Evolutionary conservation across 2,329 filamentous ascomycete species (phyloP).

Genomic region (Blastomyces parvus): DNA sequence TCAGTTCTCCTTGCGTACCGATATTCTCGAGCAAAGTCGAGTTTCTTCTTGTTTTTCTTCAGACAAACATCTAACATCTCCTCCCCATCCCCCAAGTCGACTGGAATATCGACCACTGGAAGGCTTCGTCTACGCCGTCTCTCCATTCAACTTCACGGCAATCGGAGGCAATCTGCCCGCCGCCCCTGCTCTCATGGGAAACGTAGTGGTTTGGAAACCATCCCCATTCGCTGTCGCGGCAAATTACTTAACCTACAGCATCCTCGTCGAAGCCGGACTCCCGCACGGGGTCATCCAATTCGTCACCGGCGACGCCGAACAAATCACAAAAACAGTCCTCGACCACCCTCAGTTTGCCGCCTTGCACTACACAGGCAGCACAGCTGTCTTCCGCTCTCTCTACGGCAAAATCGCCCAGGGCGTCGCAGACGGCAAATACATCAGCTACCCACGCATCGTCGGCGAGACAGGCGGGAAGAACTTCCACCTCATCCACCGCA

Average conservation of each 20-base stretch:
- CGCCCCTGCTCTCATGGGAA: conserved; percentile 79
- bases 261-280: conserved; percentile 81
- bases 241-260: conserved; percentile 83
- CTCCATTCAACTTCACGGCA: conserved; percentile 95
- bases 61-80: not conserved
- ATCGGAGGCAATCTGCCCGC: conserved; percentile 80
- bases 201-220: conserved; percentile 97
- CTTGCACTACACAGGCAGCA: conserved; percentile 93
- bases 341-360: conserved; percentile 72
- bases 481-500: conserved; percentile 73
- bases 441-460: conserved; percentile 77
- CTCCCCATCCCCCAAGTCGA: conserved; percentile 38
- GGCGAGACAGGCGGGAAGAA: conserved; percentile 92
- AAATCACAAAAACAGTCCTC: conserved; percentile 70
- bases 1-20: not conserved
- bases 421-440: conserved; percentile 71
- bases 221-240: conserved; percentile 79
- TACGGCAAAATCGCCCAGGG: conserved; percentile 78
- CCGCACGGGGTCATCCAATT: conserved; percentile 89
- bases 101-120: conserved; percentile 83
- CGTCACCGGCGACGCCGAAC: conserved; percentile 75
- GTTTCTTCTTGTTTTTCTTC: not conserved
- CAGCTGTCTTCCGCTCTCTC: conserved; percentile 77
- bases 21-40: not conserved
- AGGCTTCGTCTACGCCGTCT: conserved; percentile 90